A percentile compares a stretch with the other conserved stretches of the same genome.
Conservation (phyloP, 1,284 basidiomycete species). For the Fomitiporia mediterranea region DNA sequence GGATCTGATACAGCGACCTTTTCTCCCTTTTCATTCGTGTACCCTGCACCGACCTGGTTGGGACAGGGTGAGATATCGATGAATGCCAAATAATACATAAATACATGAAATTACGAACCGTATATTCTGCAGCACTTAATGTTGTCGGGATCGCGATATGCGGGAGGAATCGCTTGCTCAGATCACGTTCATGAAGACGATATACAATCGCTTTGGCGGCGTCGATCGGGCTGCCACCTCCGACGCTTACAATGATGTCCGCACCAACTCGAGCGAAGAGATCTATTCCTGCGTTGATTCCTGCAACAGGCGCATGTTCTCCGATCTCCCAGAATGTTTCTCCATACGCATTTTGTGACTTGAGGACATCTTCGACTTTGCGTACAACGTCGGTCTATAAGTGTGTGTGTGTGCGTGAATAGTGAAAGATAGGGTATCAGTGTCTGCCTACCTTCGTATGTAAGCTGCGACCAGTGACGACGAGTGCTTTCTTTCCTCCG, state of each 20-base stretch:
- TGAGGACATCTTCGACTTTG: conserved; percentile 53
- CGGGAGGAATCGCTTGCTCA: conserved; percentile 34
- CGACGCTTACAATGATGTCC: conserved; percentile 68
- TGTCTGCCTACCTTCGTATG: conserved; percentile 47
- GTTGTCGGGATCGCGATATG: conserved; percentile 81
- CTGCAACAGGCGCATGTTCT: conserved; percentile 69
- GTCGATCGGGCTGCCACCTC: conserved; percentile 79
- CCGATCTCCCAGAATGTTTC: conserved; percentile 73
- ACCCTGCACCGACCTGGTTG: conserved; percentile 59
- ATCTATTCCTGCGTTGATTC: conserved; percentile 59
- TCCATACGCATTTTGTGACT: conserved; percentile 50
- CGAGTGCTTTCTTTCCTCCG: conserved; percentile 55
- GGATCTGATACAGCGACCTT: conserved; percentile 55
- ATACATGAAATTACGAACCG: conserved; percentile 34
- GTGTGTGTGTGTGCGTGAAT: not conserved
- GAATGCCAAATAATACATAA: not conserved
- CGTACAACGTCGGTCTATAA: conserved; percentile 60
- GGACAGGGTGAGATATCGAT: not conserved
- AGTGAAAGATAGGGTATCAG: conserved; percentile 2
- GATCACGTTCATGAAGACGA: conserved; percentile 48
- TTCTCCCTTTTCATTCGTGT: conserved; percentile 64
- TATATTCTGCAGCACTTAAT: conserved; percentile 75
- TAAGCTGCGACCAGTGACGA: conserved; percentile 69
- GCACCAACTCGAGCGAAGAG: conserved; percentile 51
- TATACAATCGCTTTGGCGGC: conserved; percentile 69